Conservation (phyloP, 306 rosid genomes). For the Cotoneaster glaucophyllus region DNA sequence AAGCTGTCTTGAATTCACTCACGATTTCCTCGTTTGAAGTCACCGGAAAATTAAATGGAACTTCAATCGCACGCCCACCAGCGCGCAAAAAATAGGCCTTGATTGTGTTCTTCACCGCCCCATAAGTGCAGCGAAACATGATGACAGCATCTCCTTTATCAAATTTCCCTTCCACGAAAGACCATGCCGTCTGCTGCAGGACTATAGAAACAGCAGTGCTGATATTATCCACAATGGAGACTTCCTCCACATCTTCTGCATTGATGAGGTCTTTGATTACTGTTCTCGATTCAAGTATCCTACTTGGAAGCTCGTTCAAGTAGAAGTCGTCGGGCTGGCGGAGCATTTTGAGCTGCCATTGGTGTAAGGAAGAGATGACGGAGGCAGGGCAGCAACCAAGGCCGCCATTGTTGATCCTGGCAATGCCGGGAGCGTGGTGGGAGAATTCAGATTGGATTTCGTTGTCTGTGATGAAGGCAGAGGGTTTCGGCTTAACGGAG, state of each 20-base stretch:
- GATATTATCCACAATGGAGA: slow-evolving; percentile 61
- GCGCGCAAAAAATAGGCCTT: slow-evolving; percentile 74
- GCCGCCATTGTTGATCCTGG: slow-evolving; percentile 67
- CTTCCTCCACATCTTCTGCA: slow-evolving; percentile 42
- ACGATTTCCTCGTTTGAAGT: slow-evolving; percentile 52
- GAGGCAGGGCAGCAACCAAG: slow-evolving; percentile 61
- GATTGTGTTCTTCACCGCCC: slow-evolving; percentile 68
- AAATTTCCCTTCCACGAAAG: slow-evolving; percentile 54
- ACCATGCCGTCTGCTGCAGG: slow-evolving; percentile 57
- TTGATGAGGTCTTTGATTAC: slow-evolving; percentile 41
- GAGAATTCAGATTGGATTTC: slow-evolving; percentile 40
- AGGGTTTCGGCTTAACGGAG: slow-evolving; percentile 28
- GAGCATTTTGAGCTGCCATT: slow-evolving; percentile 40
- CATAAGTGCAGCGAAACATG: slow-evolving; percentile 72
- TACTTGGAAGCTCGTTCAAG: slow-evolving; percentile 33
- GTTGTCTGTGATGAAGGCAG: slow-evolving; percentile 28
- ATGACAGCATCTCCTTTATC: slow-evolving; percentile 59
- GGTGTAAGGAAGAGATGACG: slow-evolving; percentile 32
- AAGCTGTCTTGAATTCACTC: slow-evolving; percentile 46
- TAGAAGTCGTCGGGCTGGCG: slow-evolving; percentile 55
- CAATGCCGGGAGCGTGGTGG: slow-evolving; percentile 52
- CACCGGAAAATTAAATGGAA: slow-evolving; percentile 61
- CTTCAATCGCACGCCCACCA: slow-evolving; percentile 64
- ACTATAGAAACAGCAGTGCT: slow-evolving; percentile 67
- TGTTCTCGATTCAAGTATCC: slow-evolving; percentile 37